These are phyloP conservation scores for Datura wrightii DNA, from an alignment of 257 asterid species.

Conservation along the genomic window DNA sequence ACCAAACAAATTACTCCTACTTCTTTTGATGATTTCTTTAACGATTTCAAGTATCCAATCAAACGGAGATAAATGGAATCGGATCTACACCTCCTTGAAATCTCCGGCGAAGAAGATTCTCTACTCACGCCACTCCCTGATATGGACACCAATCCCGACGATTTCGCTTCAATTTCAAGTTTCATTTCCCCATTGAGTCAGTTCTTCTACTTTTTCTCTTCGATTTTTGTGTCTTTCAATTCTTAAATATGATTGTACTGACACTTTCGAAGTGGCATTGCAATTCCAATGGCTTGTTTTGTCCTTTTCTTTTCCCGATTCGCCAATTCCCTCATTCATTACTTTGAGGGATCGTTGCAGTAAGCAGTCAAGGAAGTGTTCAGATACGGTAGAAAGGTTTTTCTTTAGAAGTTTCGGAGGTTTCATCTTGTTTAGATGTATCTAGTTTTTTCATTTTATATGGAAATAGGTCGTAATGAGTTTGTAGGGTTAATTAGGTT, in stretches of 20 bases:
- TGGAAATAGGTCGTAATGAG: conserved; percentile 4
- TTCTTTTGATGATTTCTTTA: conserved; percentile 11
- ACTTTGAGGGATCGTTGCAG: not conserved
- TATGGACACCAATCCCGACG: not conserved
- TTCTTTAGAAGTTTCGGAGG: not conserved
- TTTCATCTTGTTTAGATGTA: not conserved
- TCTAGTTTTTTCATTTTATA: not conserved
- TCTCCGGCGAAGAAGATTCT: conserved; percentile 35
- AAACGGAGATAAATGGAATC: not conserved
- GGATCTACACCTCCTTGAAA: conserved; percentile 29
- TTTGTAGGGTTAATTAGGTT: conserved; percentile 13
- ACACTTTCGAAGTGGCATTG: not conserved
- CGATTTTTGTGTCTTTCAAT: not conserved
- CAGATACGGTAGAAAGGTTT: not conserved
- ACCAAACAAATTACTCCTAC: not conserved
- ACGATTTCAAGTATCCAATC: not conserved
- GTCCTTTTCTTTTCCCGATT: not conserved
- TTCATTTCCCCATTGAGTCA: conserved; percentile 25
- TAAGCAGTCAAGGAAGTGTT: not conserved
- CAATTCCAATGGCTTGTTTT: not conserved
- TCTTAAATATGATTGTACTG: not conserved
- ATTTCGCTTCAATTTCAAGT: conserved; percentile 1
- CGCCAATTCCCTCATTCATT: not conserved
- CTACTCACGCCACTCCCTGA: conserved; percentile 27
- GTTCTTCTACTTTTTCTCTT: not conserved